phyloP scores from a whole-genome alignment of 345 rosid species.

The Cardamine resedifolia region DNA sequence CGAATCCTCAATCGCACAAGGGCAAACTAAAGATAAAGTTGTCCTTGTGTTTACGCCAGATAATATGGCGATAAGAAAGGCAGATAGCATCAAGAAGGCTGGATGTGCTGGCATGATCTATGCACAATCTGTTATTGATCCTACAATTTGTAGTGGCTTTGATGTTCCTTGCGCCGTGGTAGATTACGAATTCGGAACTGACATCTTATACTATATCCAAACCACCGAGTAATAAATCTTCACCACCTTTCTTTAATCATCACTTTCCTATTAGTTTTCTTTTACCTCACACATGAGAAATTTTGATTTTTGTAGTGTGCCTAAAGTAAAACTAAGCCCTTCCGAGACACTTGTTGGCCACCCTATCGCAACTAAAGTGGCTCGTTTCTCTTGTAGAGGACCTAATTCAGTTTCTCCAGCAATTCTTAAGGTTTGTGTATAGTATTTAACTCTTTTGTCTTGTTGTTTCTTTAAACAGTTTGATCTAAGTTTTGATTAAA shows the following conservation, averaged over 20 bases:
- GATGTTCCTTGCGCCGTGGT: slow-evolving; percentile 41
- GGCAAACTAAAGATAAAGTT: slow-evolving; percentile 38
- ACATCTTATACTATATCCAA: slow-evolving; percentile 40
- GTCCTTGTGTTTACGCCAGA: slow-evolving; percentile 42
- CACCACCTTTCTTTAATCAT: slow-evolving; percentile 5
- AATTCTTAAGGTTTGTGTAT: slow-evolving; percentile 32
- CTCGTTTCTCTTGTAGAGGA: slow-evolving; percentile 56
- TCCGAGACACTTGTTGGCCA: slow-evolving; percentile 30
- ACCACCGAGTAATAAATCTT: slow-evolving; percentile 33
- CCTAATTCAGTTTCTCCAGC: slow-evolving; percentile 56
- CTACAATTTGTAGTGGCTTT: slow-evolving; percentile 33
- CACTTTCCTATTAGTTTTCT: neutral
- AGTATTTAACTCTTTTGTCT: neutral
- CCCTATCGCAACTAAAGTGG: slow-evolving; percentile 40
- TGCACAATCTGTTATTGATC: slow-evolving; percentile 43
- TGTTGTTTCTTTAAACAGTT: neutral
- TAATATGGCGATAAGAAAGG: slow-evolving; percentile 30
- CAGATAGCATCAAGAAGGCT: slow-evolving; percentile 28
- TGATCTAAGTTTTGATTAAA: neutral
- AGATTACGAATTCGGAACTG: slow-evolving; percentile 43
- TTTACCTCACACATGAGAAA: neutral
- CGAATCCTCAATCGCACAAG: neutral
- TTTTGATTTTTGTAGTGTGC: slow-evolving; percentile 18
- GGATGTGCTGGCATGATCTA: slow-evolving; percentile 47
- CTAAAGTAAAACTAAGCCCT: slow-evolving; percentile 24